Base-by-base conservation (phyloP, 257 asterid species). In the Scutellaria minor region DNA sequence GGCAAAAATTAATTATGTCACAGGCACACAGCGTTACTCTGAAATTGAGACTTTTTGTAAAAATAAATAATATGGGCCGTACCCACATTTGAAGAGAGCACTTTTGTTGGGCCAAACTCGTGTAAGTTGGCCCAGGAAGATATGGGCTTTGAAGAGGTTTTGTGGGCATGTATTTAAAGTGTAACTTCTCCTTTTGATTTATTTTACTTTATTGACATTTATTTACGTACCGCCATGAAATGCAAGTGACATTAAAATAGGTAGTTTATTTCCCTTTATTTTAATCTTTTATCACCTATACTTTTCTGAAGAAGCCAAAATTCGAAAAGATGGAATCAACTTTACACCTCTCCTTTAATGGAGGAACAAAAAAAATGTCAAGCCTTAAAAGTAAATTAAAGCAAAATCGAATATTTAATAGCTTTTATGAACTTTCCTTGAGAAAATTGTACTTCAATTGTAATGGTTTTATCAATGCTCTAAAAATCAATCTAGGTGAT, bases 261-360 rank as follows among this genome's bases (percentile, higher is more conserved):
- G 37, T 31, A 31, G 5, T 37, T 14, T 44, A 2, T 56, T 44
- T 31, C 37, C 44, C 61, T 18, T 54, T 53, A 24, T 42, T 27
- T 51, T 7, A 48, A 61, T 40, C 35, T 40, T 37, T 40, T 3
- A 15, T 24, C 31, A 7, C 4, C 35, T 41, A n/a, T 53, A 3
- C 9, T 7, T 11, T 39, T 9, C 15, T 27, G 37, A 24, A 58
- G 37, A 31, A 31, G 4, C 4, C 37, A 31, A 31, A 31, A 31
- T 31, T 31, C 37, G 37, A 61, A 55, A 64, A 64, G 46, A 54
- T 54, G 76, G 73, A 66, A 73, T 74, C 71, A 69, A 57, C 77
- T 79, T 79, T 74, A 65, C 74, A 57, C 45, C 54, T 5, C 15
- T 66, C 72, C 64, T 72, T 64, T 40, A 52, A 73, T 52, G 54